Conservation (phyloP, 2,329 filamentous ascomycete genomes). For the Trichoderma hamatum region DNA sequence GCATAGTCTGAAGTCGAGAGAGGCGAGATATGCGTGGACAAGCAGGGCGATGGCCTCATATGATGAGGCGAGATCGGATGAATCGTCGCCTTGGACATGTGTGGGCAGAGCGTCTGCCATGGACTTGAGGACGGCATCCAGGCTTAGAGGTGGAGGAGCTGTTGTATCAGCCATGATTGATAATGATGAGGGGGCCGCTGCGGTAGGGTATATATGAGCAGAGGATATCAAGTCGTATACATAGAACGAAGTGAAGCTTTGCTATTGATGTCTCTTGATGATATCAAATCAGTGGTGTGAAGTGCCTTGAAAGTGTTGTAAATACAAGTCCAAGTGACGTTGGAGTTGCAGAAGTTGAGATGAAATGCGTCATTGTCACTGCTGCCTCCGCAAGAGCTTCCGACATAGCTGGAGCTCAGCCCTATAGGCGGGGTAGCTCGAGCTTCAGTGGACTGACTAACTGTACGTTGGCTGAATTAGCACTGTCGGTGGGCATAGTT, state of each 20-base stretch:
- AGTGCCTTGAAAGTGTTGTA: too few relatives aligned
- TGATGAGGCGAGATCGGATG: conserved; percentile 67
- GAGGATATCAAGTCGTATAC: not conserved
- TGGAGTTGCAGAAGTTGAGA: not conserved
- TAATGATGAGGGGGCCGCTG: too few relatives aligned
- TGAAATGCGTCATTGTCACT: conserved; percentile 17
- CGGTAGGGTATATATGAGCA: not conserved
- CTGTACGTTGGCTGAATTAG: not conserved
- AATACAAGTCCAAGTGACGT: too few relatives aligned
- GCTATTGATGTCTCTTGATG: not conserved
- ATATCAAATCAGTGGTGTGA: not conserved
- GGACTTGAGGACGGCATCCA: conserved; percentile 50
- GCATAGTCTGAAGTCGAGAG: conserved; percentile 77
- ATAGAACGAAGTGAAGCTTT: not conserved
- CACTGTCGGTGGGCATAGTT: not conserved
- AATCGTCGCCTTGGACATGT: conserved; percentile 54
- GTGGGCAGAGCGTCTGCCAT: conserved; percentile 65
- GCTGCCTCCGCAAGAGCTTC: conserved; percentile 12
- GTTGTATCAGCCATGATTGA: not conserved
- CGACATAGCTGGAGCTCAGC: not conserved
- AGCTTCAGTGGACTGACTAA: not conserved
- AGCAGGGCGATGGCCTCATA: conserved; percentile 86
- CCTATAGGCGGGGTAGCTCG: not conserved
- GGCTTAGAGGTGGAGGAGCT: conserved; percentile 31
- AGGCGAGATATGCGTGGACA: conserved; percentile 78